Evolutionary conservation across 202 grass and related monocot genomes (phyloP), one percentile per base, ranked within the genome.

Genomic region (Digitaria exilis): DNA sequence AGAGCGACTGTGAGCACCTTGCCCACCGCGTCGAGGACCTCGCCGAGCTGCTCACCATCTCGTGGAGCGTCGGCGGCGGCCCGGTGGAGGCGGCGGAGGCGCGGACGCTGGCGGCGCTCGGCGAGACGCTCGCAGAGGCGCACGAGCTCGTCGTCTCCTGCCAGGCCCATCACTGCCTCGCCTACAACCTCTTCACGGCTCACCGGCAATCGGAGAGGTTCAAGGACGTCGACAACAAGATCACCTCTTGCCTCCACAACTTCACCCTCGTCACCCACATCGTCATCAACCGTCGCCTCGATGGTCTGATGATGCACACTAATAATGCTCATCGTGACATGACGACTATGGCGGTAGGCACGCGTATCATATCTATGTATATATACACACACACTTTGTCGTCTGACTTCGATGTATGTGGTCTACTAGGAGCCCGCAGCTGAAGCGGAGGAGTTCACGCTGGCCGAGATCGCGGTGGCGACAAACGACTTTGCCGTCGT

Each of bases 111-210:
- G 57, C 58, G 25, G 58, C 25, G 58, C 58, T 61, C 3, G n/a
- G 13, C 56, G 4, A 0, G 10, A 1, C 56, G 56, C 56, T 59
- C 50, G 0, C 4, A 18, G 60, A 31, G 60, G 60, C 60, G 15
- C 60, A 64, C 60, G 4, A 34, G 6, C 60, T 64, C 60, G 29
- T 64, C 60, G 6, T 34, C 15, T 32, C 29, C 60, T 64, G 60
- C 60, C 60, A 63, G 28, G 10, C 6, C 2, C n/a, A n/a, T n/a
- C 3, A 0, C 26, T 16, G 62, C 17, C 8, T 2, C 0, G 11
- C 8, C 0, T 11, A 0, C 31, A 0, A 5, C 14, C 1, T 65
- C 0, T 10, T 65, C 31, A 1, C 16, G 16, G 62, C 31, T 0
- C 9, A 17, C 29, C 19, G 31, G 17, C 0, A 6, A 0, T 6